phyloP scores from a whole-genome alignment of 2,329 filamentous ascomycete genomes.

The Bipolaris zeicola region DNA sequence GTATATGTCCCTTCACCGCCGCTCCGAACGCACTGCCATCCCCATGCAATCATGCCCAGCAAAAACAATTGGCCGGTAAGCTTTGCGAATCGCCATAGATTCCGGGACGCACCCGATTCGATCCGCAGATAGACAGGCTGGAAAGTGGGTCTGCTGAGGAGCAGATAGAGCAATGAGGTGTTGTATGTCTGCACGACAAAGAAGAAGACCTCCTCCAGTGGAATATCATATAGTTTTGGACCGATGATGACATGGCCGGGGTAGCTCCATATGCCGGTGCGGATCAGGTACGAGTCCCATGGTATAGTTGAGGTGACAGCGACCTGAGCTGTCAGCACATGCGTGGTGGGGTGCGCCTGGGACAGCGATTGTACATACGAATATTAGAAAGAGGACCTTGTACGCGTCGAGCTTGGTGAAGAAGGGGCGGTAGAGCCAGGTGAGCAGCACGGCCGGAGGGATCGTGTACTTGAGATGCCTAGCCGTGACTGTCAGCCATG shows the following conservation, averaged over 20 bases:
- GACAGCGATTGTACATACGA: constrained; percentile 41
- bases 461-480: constrained; percentile 72
- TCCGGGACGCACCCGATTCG: constrained; percentile 38
- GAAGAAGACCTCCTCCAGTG: constrained; percentile 76
- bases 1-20: constrained; percentile 66
- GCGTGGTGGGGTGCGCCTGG: background rate
- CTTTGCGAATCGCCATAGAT: constrained; percentile 47
- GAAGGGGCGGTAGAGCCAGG: constrained; percentile 65
- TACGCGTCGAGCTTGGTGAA: constrained; percentile 66
- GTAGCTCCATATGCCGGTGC: constrained; percentile 72
- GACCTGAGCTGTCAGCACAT: constrained; percentile 51
- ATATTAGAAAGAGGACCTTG: constrained; percentile 65
- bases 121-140: constrained; percentile 60
- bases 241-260: constrained; percentile 69
- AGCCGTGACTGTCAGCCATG: constrained; percentile 21
- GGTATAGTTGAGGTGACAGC: constrained; percentile 72
- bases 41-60: constrained; percentile 51
- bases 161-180: constrained; percentile 69
- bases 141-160: constrained; percentile 68
- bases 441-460: constrained; percentile 65
- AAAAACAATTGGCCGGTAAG: constrained; percentile 59
- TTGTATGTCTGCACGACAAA: constrained; percentile 79
- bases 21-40: constrained; percentile 53
- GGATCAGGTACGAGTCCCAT: constrained; percentile 78
- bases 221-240: constrained; percentile 66